phyloP scores from a whole-genome alignment of 257 asterid species.

The Jacaranda copaia region DNA sequence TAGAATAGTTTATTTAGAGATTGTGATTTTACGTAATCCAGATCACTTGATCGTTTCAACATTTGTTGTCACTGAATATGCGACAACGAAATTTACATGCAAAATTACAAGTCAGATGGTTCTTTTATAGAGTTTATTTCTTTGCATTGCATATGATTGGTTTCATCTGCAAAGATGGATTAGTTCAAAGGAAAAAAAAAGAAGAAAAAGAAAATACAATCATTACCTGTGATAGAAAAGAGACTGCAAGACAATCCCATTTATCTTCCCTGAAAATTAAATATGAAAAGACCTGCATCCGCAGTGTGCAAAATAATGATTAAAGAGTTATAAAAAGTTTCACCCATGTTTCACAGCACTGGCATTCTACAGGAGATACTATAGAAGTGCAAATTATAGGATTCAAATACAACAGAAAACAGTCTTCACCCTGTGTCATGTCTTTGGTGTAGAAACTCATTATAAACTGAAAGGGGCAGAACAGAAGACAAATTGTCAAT shows the following conservation, averaged over 20 bases:
- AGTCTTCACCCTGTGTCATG: neutral
- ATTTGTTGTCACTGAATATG: neutral
- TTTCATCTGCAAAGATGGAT: slow-evolving; percentile 28
- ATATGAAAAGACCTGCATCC: slow-evolving; percentile 75
- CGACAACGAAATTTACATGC: slow-evolving; percentile 7
- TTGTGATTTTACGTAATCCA: slow-evolving; percentile 32
- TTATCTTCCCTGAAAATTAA: slow-evolving; percentile 59
- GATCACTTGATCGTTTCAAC: slow-evolving; percentile 16
- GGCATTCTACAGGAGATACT: slow-evolving; percentile 7
- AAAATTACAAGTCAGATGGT: slow-evolving; percentile 17
- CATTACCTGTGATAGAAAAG: slow-evolving; percentile 76
- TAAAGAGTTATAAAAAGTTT: neutral
- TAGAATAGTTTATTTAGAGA: slow-evolving; percentile 16
- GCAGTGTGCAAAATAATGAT: slow-evolving; percentile 32
- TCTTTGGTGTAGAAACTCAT: slow-evolving; percentile 14
- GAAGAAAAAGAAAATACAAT: slow-evolving; percentile 7
- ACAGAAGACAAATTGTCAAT: slow-evolving; percentile 11
- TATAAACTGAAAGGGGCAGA: slow-evolving; percentile 13
- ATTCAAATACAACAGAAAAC: slow-evolving; percentile 11
- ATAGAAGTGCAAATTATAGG: slow-evolving; percentile 15
- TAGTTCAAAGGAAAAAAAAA: neutral
- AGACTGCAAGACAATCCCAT: slow-evolving; percentile 74
- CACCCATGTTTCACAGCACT: neutral
- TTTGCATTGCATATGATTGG: slow-evolving; percentile 16
- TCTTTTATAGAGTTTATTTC: slow-evolving; percentile 22